Evolutionary conservation across 2,329 filamentous ascomycete genomes (phyloP).

Genomic region (Trichophyton benhamiae): DNA sequence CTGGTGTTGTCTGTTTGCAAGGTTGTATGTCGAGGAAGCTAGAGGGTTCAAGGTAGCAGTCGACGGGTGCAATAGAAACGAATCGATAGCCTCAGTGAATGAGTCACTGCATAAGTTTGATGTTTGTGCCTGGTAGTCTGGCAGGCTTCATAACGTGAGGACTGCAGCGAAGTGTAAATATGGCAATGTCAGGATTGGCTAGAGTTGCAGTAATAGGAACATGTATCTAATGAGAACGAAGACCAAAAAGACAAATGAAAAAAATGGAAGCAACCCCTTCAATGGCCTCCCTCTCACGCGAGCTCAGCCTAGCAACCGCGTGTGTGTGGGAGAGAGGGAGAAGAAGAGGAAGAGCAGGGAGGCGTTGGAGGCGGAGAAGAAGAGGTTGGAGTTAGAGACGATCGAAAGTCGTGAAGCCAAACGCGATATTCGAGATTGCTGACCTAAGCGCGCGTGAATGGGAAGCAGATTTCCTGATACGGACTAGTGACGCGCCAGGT

Average conservation of each 20-base stretch:
- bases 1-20: background rate
- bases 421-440: constrained; percentile 1
- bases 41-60: background rate
- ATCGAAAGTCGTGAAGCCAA: constrained; percentile 1
- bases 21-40: background rate
- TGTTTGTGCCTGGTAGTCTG: background rate
- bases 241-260: background rate
- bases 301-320: constrained; percentile 7
- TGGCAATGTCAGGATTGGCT: background rate
- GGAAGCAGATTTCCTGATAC: background rate
- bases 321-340: background rate
- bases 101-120: background rate
- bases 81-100: background rate
- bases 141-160: background rate
- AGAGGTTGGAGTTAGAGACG: constrained; percentile 5
- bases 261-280: background rate
- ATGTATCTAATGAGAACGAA: background rate
- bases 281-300: background rate
- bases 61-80: background rate
- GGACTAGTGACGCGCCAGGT: constrained; percentile 26
- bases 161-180: background rate
- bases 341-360: constrained; percentile 9
- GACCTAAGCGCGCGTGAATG: constrained; percentile 6
- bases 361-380: constrained; percentile 12
- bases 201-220: background rate